These are phyloP conservation scores for Xylariaceae sp. DNA, from an alignment of 2,329 filamentous ascomycete genomes.

Conservation along the genomic window DNA sequence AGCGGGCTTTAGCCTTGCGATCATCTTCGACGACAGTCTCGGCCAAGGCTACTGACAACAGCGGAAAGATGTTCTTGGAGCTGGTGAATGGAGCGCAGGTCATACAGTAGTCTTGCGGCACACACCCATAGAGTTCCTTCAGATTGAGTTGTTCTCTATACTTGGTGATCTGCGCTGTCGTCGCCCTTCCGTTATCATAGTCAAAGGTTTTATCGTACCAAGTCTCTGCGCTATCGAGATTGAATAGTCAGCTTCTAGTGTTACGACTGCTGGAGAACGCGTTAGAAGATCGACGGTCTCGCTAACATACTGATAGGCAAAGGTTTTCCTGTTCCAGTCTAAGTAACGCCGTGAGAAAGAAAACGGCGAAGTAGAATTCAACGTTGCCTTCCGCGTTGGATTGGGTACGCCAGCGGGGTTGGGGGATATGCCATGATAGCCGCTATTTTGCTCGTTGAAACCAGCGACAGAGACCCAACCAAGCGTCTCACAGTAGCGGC, in stretches of 20 bases:
- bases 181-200: constrained; percentile 40
- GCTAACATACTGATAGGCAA: constrained; percentile 45
- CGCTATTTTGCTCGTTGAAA: constrained; percentile 45
- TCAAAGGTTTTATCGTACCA: constrained; percentile 47
- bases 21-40: constrained; percentile 49
- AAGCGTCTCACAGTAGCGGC: constrained; percentile 64
- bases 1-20: constrained; percentile 46
- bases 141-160: constrained; percentile 52
- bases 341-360: constrained; percentile 59
- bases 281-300: not conserved
- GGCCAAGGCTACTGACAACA: constrained; percentile 48
- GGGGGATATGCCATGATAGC: constrained; percentile 31
- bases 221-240: constrained; percentile 40
- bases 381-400: constrained; percentile 37
- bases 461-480: constrained; percentile 64
- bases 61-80: constrained; percentile 51
- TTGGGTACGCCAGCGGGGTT: constrained; percentile 37
- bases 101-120: constrained; percentile 56
- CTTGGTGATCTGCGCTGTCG: constrained; percentile 47
- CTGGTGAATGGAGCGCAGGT: constrained; percentile 50
- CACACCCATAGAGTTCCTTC: constrained; percentile 55
- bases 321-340: constrained; percentile 65
- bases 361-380: constrained; percentile 36
- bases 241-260: not conserved
- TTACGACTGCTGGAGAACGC: not conserved